Evolutionary conservation across 176 grass and related monocot genomes (phyloP).

Genomic region (Hsuehochloa calcarea): DNA sequence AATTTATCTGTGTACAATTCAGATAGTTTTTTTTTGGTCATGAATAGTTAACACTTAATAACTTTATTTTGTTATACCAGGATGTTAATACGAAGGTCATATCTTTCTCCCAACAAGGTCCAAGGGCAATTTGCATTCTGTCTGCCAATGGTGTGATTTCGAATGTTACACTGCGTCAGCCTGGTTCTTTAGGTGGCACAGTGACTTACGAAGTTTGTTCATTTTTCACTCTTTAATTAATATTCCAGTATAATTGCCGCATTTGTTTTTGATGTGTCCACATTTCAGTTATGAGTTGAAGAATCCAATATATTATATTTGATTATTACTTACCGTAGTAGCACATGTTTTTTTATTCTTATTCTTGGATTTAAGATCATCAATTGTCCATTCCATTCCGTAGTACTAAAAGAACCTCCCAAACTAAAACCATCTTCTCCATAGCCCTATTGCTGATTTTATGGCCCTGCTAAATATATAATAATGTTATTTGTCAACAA

Average conservation of each 20-base stretch:
- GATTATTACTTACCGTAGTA: background rate
- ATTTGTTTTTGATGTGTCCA: background rate
- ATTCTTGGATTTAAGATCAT: background rate
- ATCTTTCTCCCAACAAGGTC: constrained; percentile 89
- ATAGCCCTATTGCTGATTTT: background rate
- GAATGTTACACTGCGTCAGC: constrained; percentile 74
- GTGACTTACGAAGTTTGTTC: constrained; percentile 69
- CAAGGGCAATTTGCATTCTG: constrained; percentile 70
- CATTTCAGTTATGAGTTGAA: background rate
- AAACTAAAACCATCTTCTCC: background rate
- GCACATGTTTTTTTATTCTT: background rate
- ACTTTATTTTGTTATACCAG: constrained; percentile 33
- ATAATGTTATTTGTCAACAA: background rate
- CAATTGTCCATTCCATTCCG: background rate
- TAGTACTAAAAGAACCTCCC: background rate
- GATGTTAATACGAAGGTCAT: constrained; percentile 89
- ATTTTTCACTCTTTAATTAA: background rate
- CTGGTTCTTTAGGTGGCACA: constrained; percentile 74
- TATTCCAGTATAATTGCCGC: background rate
- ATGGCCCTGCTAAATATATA: background rate
- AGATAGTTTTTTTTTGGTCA: background rate
- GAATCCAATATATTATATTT: background rate
- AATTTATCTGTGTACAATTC: background rate
- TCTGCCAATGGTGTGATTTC: constrained; percentile 80
- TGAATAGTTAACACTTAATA: background rate